Conservation (phyloP, 1,139 yeast genomes). For the Maudiozyma humilis region DNA sequence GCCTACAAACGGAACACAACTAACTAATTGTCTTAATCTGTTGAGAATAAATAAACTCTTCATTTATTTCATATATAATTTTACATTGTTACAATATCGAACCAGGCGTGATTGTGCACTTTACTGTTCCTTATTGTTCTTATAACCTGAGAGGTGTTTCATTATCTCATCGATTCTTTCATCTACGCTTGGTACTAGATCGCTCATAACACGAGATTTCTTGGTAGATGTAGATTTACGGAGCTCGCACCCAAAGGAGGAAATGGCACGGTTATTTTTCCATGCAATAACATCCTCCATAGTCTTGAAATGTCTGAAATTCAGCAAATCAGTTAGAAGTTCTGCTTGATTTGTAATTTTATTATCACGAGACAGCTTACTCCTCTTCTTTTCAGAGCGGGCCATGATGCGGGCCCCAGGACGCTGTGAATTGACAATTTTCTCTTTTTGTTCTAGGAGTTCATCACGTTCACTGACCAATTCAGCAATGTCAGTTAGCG, state of each 20-base stretch:
- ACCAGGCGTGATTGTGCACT: no score
- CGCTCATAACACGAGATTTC: slow-evolving; percentile 10
- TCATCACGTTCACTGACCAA: slow-evolving; percentile 25
- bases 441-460: slow-evolving; percentile 17
- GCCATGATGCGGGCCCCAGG: slow-evolving; percentile 20
- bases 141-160: slow-evolving; percentile 1
- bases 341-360: slow-evolving; percentile 21
- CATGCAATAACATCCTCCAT: slow-evolving; percentile 22
- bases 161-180: slow-evolving; percentile 17
- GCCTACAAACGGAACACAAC: no score
- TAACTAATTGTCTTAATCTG: no score
- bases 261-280: slow-evolving; percentile 23
- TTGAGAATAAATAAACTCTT: neutral
- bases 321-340: slow-evolving; percentile 21
- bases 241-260: slow-evolving; percentile 20
- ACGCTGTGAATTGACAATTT: slow-evolving; percentile 12
- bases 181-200: slow-evolving; percentile 6
- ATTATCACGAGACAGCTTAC: slow-evolving; percentile 12
- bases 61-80: neutral
- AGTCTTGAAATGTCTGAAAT: slow-evolving; percentile 18
- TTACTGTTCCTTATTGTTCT: slow-evolving; percentile 41
- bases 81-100: neutral
- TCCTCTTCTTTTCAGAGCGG: slow-evolving; percentile 21
- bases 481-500: slow-evolving; percentile 18
- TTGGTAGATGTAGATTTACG: slow-evolving; percentile 22